Base-by-base conservation (phyloP, 2,329 filamentous ascomycete species). In the Trichophyton schoenleinii region DNA sequence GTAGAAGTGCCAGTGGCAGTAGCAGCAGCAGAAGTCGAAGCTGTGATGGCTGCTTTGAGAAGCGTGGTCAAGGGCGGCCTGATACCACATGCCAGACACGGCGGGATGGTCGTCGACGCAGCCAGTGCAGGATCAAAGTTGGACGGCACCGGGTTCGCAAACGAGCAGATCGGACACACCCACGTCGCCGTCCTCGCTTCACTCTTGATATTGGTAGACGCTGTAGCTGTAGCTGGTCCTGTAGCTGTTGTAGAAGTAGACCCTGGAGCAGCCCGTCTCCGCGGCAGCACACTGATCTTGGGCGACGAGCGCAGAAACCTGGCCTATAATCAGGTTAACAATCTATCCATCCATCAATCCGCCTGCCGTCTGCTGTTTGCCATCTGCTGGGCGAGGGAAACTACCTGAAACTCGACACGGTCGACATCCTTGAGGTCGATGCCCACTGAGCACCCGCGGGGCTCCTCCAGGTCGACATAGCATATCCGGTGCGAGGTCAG, bases 141-240 rank as follows among this genome's bases (percentile, higher is more conserved):
- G 42, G 89, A 88, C 0, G 94, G 91, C 1, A 96, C 85, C 0
- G 89, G 87, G 69, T 97, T 97, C 8, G 91, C 92, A 70, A 95
- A 95, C 67, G 88, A 92, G 79, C 92, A 97, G 69, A 97, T 97
- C 1, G 89, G 87, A 76, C 92, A 97, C 20, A 97, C 86, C 92
- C 92, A 97, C 3, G 91, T 96, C 4, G 89, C 49, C 44, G 44
- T 48, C 44, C 44, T 20, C 7, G 18, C 44, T 11, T 48, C 44
- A 20, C 44, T 25, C 18, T 20, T 48, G n/a, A 48, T 31, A 31
- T 31, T 31, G 28, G 28, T 31, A 31, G 28, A 31, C 1, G 28
- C 28, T 31, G 28, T 31, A 31, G 28, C 28, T 6, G 6, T 7
- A 7, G 6, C 34, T 38, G 34, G 34, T 13, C 9, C 34, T 9